Percentiles rank a stretch among this genome's conserved stretches.
Conservation (phyloP, 352 stramenopile genomes). For the Pythium dissotocum region DNA sequence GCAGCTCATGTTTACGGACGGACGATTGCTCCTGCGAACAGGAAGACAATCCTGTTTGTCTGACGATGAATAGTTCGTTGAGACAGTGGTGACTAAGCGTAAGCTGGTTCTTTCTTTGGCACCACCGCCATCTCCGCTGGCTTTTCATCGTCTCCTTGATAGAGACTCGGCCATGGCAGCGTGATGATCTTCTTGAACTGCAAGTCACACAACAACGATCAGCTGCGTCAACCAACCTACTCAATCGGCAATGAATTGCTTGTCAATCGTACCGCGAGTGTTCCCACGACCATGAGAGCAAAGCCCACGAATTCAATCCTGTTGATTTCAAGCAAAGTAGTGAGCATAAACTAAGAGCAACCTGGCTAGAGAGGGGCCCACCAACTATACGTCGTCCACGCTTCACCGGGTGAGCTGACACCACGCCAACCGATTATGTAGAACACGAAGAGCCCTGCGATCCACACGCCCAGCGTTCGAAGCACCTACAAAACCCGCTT, state of each 20-base stretch:
- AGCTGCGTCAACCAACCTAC: background rate
- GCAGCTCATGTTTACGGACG: too few relatives aligned
- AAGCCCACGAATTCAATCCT: slow-evolving; percentile 73
- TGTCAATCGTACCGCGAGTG: slow-evolving; percentile 49
- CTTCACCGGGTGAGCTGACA: slow-evolving; percentile 54
- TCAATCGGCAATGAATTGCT: background rate
- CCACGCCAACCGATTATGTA: slow-evolving; percentile 70
- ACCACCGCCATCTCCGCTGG: too few relatives aligned
- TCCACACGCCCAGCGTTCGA: slow-evolving; percentile 74
- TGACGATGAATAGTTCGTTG: background rate
- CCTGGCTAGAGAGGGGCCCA: slow-evolving; percentile 16
- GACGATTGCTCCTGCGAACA: too few relatives aligned
- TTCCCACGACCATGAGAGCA: slow-evolving; percentile 76
- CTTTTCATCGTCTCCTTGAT: slow-evolving; percentile 33
- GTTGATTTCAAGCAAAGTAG: background rate
- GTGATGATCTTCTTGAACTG: slow-evolving; percentile 82
- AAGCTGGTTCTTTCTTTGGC: background rate
- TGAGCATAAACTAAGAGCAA: background rate
- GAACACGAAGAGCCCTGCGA: slow-evolving; percentile 70
- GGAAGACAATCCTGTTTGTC: too few relatives aligned
- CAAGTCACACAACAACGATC: background rate
- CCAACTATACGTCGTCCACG: slow-evolving; percentile 74
- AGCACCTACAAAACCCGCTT: slow-evolving; percentile 32
- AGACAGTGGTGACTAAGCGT: background rate
- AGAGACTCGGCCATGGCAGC: slow-evolving; percentile 47